These are phyloP conservation scores for Stephania japonica DNA, from an alignment of 164 flowering plant genomes.

Conservation along the genomic window DNA sequence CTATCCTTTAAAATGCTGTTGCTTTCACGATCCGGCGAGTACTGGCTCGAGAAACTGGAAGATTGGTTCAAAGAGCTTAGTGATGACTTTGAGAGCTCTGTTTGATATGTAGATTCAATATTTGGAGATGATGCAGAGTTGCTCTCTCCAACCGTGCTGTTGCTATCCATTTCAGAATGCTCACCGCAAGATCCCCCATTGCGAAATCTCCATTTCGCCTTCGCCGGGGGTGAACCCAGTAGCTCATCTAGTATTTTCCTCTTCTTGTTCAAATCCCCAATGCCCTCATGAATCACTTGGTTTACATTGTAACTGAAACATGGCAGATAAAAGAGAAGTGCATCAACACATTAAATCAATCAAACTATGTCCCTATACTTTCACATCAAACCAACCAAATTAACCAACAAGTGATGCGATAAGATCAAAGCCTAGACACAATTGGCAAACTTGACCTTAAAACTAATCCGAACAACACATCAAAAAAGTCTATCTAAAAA, in stretches of 20 bases:
- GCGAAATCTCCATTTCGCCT: slow-evolving; percentile 47
- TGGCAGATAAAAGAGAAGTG: slow-evolving; percentile 25
- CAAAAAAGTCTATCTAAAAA: too few species aligned
- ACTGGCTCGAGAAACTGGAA: background rate
- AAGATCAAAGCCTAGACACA: background rate
- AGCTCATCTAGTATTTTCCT: slow-evolving; percentile 51
- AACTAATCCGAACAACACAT: too few species aligned
- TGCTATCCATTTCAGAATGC: slow-evolving; percentile 51
- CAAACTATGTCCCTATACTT: background rate
- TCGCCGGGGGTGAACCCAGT: slow-evolving; percentile 43
- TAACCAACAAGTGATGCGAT: too few species aligned
- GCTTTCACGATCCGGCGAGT: too few species aligned
- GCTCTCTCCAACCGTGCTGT: slow-evolving; percentile 31
- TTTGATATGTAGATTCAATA: slow-evolving; percentile 18
- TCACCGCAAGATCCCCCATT: slow-evolving; percentile 12
- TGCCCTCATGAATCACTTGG: slow-evolving; percentile 3
- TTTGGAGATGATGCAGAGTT: slow-evolving; percentile 27
- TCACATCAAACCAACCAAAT: too few species aligned
- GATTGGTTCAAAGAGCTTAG: background rate
- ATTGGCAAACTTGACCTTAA: background rate
- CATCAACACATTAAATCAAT: background rate
- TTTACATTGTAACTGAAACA: slow-evolving; percentile 27
- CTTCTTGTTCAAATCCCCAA: slow-evolving; percentile 40
- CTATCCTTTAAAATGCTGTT: slow-evolving; percentile 13
- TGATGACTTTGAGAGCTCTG: slow-evolving; percentile 14